Evolutionary conservation across 2,329 filamentous ascomycete genomes (phyloP).

Genomic region (Colletotrichum tropicicola): DNA sequence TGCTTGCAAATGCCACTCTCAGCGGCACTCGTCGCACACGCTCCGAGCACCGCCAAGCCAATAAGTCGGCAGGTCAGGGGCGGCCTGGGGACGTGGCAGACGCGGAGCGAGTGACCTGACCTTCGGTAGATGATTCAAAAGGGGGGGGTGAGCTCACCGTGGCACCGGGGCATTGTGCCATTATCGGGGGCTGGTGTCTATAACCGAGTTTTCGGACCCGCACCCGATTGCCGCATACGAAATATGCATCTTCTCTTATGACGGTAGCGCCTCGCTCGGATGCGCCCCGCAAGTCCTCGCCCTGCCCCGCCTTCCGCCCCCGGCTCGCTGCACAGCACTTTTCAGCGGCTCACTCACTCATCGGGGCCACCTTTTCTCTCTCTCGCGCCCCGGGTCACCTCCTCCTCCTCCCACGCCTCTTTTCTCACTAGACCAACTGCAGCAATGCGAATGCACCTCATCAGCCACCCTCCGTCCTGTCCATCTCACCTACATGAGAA

Average conservation of each 20-base stretch:
- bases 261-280: not conserved
- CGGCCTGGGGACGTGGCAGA: slow-evolving; percentile 23
- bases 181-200: not conserved
- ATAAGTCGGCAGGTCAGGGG: slow-evolving; percentile 27
- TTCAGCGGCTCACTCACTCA: not conserved
- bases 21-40: not conserved
- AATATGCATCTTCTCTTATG: slow-evolving; percentile 14
- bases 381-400: not conserved
- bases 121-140: slow-evolving; percentile 9
- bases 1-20: not conserved
- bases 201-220: not conserved
- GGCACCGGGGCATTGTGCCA: not conserved
- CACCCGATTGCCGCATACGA: not conserved
- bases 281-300: not conserved
- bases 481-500: slow-evolving; percentile 24
- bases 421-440: not conserved
- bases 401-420: not conserved
- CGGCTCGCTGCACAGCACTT: slow-evolving; percentile 1
- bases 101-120: slow-evolving; percentile 8
- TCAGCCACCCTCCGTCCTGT: slow-evolving; percentile 9
- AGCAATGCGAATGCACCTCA: slow-evolving; percentile 13
- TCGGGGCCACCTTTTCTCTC: not conserved
- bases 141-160: not conserved
- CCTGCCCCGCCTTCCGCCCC: not conserved
- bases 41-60: slow-evolving; percentile 20